Base-by-base conservation (phyloP, 176 grass and related monocot species). In the Thalia dealbata region DNA sequence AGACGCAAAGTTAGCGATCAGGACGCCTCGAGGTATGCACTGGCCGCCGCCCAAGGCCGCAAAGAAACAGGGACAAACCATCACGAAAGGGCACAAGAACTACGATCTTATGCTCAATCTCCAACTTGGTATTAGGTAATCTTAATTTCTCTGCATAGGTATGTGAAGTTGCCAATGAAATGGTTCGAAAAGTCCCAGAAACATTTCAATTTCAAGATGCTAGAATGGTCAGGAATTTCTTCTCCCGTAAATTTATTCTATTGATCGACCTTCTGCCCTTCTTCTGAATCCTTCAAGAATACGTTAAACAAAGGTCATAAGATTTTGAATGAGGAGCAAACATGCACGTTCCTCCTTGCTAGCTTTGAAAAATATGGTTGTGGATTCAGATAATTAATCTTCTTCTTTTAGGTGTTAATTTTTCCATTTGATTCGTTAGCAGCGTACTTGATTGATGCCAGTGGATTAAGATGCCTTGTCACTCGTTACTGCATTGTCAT, bases 31-130 rank as follows among this genome's bases (percentile, higher is more conserved):
- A 38, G 32, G 32, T 14, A 74, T 61, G 21, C 44, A 68, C 62
- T 90, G 95, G 95, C 65, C 76, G 71, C 79, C 81, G 3, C 87
- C 89, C 0, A 78, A 13, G 44, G 67, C 78, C 65, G 54, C 71
- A 16, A 93, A 88, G 78, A 86, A 42, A n/a, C 95, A 99, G 77
- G 95, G 95, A 27, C 83, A 86, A 68, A 93, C 76, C 74, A 99
- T 99, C 59, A 84, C 82, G 52, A 89, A 85, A 71, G 95, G 90
- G 14, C 95, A 99, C 80, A 88, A 91, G 77, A 82, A 93, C 79
- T 99, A 91, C 78, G 87, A 88, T 74, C 90, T 99, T 24, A 99
- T 99, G 90, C 85, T 99, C 28, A 99, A 99, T 75, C 78, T 99
- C 78, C 90, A 99, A 77, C 95, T 99, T 16, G 95, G 95, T 15